These are phyloP conservation scores for Paraphaeosphaeria sporulosa DNA, from an alignment of 2,329 filamentous ascomycete genomes.

Conservation along the genomic window DNA sequence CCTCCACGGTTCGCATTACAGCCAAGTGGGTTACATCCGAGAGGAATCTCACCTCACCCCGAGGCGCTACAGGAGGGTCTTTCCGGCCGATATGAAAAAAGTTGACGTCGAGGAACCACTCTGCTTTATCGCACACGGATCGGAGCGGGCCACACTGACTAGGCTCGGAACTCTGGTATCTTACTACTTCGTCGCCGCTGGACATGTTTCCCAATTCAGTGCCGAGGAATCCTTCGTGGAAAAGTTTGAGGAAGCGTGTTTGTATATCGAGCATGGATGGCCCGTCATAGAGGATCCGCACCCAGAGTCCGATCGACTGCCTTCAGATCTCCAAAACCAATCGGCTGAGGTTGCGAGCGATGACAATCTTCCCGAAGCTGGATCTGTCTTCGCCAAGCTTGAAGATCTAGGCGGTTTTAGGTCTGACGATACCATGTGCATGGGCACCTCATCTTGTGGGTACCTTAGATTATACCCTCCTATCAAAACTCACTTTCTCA, in stretches of 20 bases:
- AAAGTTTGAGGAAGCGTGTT: not conserved
- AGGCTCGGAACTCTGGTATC: not conserved
- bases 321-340: accelerated
- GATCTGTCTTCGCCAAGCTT: not conserved
- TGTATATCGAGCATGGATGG: not conserved
- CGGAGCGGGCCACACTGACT: not conserved
- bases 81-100: not conserved
- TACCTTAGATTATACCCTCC: not conserved
- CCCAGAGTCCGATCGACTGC: not conserved
- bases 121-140: not conserved
- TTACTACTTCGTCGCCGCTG: not conserved
- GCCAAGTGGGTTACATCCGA: not conserved
- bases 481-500: not conserved
- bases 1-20: not conserved
- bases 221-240: not conserved
- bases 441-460: not conserved
- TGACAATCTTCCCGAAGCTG: not conserved
- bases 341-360: not conserved
- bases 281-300: not conserved
- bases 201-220: not conserved
- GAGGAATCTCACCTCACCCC: not conserved
- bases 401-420: not conserved
- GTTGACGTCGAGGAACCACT: not conserved
- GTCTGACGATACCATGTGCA: not conserved
- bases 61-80: not conserved